These are phyloP conservation scores for Stentor roeselii DNA, from an alignment of 73 alveolate species.

Conservation along the genomic window DNA sequence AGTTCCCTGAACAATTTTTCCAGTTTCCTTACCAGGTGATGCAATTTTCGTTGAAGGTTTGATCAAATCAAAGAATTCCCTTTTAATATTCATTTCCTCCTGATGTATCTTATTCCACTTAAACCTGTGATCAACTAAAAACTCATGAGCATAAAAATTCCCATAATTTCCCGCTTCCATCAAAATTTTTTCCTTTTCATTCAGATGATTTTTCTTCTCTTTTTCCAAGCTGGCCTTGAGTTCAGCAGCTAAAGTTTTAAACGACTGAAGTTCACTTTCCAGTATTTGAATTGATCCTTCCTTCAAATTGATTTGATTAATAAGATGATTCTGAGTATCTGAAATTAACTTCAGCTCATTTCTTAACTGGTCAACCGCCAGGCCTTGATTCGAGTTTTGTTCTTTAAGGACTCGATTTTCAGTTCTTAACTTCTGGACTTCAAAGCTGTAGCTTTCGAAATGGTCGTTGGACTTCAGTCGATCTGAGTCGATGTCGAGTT, in stretches of 20 bases:
- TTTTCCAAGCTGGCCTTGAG: background rate
- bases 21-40: too few species aligned
- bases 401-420: conserved; percentile 27
- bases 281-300: background rate
- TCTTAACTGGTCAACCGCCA: conserved; percentile 39
- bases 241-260: background rate
- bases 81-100: background rate
- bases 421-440: conserved; percentile 24
- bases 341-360: conserved; percentile 33
- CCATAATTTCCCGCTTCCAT: background rate
- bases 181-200: background rate
- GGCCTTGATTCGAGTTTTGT: conserved; percentile 31
- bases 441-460: conserved; percentile 32
- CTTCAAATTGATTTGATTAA: background rate
- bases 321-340: conserved; percentile 41
- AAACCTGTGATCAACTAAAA: background rate
- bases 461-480: conserved; percentile 40
- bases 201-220: background rate
- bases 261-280: background rate
- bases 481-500: conserved; percentile 38
- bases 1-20: too few species aligned
- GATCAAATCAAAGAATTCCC: background rate
- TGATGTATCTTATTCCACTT: background rate
- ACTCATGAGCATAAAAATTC: background rate
- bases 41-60: too few species aligned